Evolutionary conservation across 129 eudicot species (phyloP).

Genomic region (Flaveria linearis): DNA sequence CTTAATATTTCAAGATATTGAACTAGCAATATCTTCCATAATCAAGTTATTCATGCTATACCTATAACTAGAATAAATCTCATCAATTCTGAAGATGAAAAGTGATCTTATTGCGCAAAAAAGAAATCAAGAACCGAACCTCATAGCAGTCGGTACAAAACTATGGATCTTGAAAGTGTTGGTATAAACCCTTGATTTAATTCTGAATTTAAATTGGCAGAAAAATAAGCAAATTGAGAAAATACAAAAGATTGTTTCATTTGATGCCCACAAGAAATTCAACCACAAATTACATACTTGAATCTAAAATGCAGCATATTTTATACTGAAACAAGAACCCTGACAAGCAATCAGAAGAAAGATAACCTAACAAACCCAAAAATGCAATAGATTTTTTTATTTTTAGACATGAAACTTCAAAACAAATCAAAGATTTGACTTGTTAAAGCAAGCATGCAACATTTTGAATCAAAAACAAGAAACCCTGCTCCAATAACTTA

Average conservation of each 20-base stretch:
- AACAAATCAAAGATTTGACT: neutral
- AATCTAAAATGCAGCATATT: neutral
- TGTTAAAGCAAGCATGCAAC: neutral
- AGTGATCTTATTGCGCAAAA: neutral
- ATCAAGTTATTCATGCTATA: neutral
- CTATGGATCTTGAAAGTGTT: neutral
- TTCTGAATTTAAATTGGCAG: neutral
- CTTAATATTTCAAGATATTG: neutral
- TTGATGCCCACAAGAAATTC: neutral
- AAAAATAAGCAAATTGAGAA: neutral
- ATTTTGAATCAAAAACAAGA: neutral
- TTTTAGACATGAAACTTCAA: constrained; percentile 15
- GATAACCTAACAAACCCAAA: neutral
- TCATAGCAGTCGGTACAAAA: neutral
- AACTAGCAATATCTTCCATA: neutral
- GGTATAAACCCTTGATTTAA: neutral
- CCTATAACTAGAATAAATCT: neutral
- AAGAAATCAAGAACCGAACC: neutral
- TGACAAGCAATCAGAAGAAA: neutral
- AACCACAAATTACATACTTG: neutral
- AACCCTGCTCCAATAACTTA: neutral
- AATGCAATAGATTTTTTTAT: constrained; percentile 8
- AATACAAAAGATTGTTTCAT: neutral
- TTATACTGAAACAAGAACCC: neutral
- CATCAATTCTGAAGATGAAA: neutral